These are phyloP conservation scores for Iris pallida DNA, from an alignment of 116 monocot species.

Conservation along the genomic window DNA sequence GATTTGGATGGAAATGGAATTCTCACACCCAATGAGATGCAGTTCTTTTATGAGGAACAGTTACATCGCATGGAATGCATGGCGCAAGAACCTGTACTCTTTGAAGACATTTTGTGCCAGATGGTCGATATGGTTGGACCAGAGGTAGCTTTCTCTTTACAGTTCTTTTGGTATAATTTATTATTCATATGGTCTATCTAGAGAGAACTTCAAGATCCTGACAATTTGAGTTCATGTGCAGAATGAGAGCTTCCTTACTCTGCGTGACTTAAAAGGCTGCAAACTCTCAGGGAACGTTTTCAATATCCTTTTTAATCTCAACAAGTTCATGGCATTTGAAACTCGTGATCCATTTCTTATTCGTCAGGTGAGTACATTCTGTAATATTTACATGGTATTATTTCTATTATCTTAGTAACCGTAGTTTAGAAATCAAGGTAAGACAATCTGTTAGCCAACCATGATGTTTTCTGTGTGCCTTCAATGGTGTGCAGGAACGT, in stretches of 20 bases:
- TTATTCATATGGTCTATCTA: background rate
- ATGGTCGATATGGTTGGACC: slow-evolving; percentile 82
- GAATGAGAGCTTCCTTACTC: slow-evolving; percentile 50
- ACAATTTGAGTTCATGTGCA: slow-evolving; percentile 29
- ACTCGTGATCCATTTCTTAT: slow-evolving; percentile 89
- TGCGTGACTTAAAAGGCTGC: slow-evolving; percentile 67
- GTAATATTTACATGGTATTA: background rate
- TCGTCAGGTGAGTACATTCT: slow-evolving; percentile 54
- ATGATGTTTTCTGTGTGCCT: background rate
- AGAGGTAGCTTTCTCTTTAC: slow-evolving; percentile 38
- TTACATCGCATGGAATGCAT: slow-evolving; percentile 94
- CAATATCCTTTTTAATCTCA: slow-evolving; percentile 89
- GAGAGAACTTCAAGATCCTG: slow-evolving; percentile 1
- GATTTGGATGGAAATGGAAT: slow-evolving; percentile 88
- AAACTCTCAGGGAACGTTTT: slow-evolving; percentile 80
- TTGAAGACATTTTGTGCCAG: slow-evolving; percentile 88
- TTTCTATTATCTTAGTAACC: background rate
- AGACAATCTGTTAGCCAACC: no score
- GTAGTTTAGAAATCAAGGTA: no score
- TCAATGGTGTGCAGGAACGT: slow-evolving; percentile 42
- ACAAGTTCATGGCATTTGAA: slow-evolving; percentile 90
- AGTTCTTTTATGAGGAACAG: slow-evolving; percentile 88
- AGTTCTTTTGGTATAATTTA: background rate
- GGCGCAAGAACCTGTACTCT: slow-evolving; percentile 85
- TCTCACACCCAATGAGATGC: slow-evolving; percentile 75